Percentiles rank a stretch among this genome's conserved stretches.
Conservation (phyloP, 345 rosid genomes). For the Litchi chinensis region DNA sequence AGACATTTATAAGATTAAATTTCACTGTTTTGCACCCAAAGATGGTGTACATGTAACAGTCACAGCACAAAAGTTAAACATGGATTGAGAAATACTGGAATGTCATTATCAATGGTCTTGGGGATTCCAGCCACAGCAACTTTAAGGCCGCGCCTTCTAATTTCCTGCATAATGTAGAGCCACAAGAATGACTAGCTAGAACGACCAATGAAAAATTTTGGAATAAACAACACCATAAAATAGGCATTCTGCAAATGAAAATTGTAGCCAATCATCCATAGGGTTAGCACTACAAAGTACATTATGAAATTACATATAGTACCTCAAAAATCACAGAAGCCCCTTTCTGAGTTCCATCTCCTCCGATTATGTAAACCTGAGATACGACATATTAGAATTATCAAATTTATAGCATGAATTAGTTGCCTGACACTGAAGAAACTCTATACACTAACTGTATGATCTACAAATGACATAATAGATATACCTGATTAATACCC, state of each 20-base stretch:
- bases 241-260: not conserved
- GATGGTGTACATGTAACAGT: not conserved
- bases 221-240: not conserved
- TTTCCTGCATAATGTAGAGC: conserved; percentile 47
- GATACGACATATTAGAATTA: conserved; percentile 4
- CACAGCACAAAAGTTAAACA: not conserved
- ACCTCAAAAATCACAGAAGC: conserved; percentile 82
- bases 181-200: not conserved
- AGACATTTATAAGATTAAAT: conserved; percentile 3
- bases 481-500: conserved; percentile 79
- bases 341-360: conserved; percentile 92
- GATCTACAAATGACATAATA: not conserved
- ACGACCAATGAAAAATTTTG: not conserved
- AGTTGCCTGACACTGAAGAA: too few species aligned
- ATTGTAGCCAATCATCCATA: not conserved
- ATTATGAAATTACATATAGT: conserved; percentile 2
- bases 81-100: conserved; percentile 46
- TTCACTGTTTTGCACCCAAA: not conserved
- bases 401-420: not conserved
- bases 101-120: conserved; percentile 85
- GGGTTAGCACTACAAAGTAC: not conserved
- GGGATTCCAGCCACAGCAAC: conserved; percentile 90
- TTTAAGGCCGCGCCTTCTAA: conserved; percentile 78
- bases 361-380: conserved; percentile 82
- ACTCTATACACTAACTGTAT: not conserved